These are phyloP conservation scores for Colletotrichum sojae DNA, from an alignment of 2,329 filamentous ascomycete species.

Conservation along the genomic window DNA sequence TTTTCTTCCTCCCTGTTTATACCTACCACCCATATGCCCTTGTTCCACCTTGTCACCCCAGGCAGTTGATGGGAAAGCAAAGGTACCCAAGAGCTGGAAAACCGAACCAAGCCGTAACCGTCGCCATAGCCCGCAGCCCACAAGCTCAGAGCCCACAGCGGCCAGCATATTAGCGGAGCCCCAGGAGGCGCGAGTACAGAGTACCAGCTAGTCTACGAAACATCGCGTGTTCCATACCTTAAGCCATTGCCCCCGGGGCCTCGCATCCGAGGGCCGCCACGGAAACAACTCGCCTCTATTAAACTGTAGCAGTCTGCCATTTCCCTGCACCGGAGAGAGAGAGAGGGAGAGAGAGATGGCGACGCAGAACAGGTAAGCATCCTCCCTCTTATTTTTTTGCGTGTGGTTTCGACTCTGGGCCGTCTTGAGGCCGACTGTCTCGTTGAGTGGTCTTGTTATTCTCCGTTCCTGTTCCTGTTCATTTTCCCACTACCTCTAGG, in stretches of 20 bases:
- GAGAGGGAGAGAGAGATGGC: slow-evolving; percentile 48
- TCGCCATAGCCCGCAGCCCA: slow-evolving; percentile 6
- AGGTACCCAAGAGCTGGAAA: slow-evolving; percentile 30
- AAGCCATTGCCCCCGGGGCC: slow-evolving; percentile 33
- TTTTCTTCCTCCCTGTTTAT: slow-evolving; percentile 12
- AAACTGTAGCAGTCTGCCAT: slow-evolving; percentile 35
- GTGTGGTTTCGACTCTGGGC: neutral
- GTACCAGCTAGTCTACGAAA: slow-evolving; percentile 39
- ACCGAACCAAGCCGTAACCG: slow-evolving; percentile 27
- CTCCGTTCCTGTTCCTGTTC: neutral
- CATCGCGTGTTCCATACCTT: slow-evolving; percentile 42
- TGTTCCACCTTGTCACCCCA: slow-evolving; percentile 14
- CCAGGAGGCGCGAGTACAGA: slow-evolving; percentile 37
- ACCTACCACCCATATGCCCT: slow-evolving; percentile 14
- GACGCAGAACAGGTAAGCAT: slow-evolving; percentile 51
- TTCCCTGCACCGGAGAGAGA: slow-evolving; percentile 6
- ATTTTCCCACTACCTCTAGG: no score
- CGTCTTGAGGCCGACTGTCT: no score
- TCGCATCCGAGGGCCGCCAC: slow-evolving; percentile 36
- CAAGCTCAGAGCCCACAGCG: slow-evolving; percentile 20
- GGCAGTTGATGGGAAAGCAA: neutral
- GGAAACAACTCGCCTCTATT: slow-evolving; percentile 33
- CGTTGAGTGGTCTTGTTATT: neutral
- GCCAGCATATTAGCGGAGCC: slow-evolving; percentile 30
- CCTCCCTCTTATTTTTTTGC: slow-evolving; percentile 13